A percentile compares a stretch with the other conserved stretches of the same genome.
These are phyloP conservation scores for Paramecium tetraurelia DNA, from an alignment of 73 alveolate genomes.

Conservation along the genomic window DNA sequence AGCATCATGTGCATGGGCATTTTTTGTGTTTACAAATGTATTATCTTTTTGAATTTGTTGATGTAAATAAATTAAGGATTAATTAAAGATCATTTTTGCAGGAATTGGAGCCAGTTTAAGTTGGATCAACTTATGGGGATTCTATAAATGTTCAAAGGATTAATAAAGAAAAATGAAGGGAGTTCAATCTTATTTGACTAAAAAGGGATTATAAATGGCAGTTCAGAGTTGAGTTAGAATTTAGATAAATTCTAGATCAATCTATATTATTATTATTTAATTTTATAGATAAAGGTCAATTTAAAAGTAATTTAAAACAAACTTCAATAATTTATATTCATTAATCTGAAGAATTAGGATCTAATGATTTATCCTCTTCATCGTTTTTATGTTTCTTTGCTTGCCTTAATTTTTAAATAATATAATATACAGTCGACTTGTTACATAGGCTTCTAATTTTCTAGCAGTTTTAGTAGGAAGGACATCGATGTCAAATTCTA, in stretches of 20 bases:
- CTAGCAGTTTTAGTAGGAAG: constrained; percentile 52
- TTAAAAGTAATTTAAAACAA: not conserved
- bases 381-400: not conserved
- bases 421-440: not conserved
- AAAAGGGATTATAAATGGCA: constrained; percentile 18
- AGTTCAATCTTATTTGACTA: not conserved
- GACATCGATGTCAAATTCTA: constrained; percentile 58
- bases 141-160: constrained; percentile 32
- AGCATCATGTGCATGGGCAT: constrained; percentile 8
- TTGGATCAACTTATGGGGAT: constrained; percentile 47
- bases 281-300: not conserved
- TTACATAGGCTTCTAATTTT: constrained; percentile 53
- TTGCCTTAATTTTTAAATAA: not conserved
- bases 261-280: not conserved
- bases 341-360: not conserved
- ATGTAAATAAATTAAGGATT: not conserved
- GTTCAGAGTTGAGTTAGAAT: not conserved
- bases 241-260: not conserved
- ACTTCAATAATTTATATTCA: not conserved
- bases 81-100: constrained; percentile 14
- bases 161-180: constrained; percentile 39
- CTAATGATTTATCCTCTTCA: not conserved
- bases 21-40: not conserved
- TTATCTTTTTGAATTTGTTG: constrained; percentile 23
- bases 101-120: constrained; percentile 33